Evolutionary conservation across 495 filamentous ascomycete species (phyloP).

Genomic region (Penicillium bialowiezense): DNA sequence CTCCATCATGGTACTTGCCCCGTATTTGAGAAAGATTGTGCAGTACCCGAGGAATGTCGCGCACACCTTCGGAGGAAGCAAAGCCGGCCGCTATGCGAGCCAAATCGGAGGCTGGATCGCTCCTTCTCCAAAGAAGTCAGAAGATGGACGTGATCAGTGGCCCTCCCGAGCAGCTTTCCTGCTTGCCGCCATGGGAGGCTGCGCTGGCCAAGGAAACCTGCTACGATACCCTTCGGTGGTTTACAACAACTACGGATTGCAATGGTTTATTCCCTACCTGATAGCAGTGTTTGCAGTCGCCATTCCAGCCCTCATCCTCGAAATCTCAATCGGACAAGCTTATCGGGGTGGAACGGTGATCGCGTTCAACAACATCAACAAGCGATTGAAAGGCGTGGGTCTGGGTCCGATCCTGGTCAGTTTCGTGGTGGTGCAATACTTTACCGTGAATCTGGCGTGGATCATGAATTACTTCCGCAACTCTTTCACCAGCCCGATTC

Average conservation of each 20-base stretch:
- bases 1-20: neutral
- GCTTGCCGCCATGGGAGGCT: constrained; percentile 26
- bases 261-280: constrained; percentile 35
- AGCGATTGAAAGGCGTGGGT: constrained; percentile 34
- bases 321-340: constrained; percentile 38
- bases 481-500: constrained; percentile 35
- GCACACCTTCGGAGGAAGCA: neutral
- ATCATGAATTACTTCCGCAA: constrained; percentile 44
- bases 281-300: constrained; percentile 37
- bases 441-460: constrained; percentile 37
- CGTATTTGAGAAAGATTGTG: neutral
- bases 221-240: constrained; percentile 25
- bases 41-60: neutral
- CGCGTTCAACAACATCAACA: constrained; percentile 37
- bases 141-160: constrained; percentile 27
- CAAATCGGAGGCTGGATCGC: constrained; percentile 18
- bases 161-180: constrained; percentile 23
- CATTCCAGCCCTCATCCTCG: constrained; percentile 44
- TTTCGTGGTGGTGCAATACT: constrained; percentile 38
- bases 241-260: constrained; percentile 25
- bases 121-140: constrained; percentile 20
- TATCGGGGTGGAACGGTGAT: constrained; percentile 39
- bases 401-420: constrained; percentile 31
- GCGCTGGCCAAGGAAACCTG: constrained; percentile 26
- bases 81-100: constrained; percentile 9